These are phyloP conservation scores for Lachancea waltii DNA, from an alignment of 805 yeast species.

Conservation along the genomic window DNA sequence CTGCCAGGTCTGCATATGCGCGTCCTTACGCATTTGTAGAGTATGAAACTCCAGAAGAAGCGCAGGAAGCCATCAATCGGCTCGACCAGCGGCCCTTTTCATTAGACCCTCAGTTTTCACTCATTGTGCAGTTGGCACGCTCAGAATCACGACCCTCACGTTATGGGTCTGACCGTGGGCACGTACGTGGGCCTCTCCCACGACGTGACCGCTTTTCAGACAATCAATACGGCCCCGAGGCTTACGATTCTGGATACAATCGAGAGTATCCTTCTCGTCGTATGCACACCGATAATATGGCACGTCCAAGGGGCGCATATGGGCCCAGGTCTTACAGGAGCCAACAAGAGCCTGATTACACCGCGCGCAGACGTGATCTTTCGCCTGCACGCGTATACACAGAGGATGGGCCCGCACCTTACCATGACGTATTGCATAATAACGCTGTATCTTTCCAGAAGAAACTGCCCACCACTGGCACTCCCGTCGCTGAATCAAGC, in stretches of 20 bases:
- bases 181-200: conserved; percentile 2
- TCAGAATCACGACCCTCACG: conserved; percentile 45
- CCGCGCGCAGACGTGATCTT: conserved; percentile 5
- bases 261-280: conserved; percentile 1
- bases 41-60: conserved; percentile 44
- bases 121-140: conserved; percentile 50
- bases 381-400: conserved; percentile 7
- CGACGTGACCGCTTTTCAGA: background rate
- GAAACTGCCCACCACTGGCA: background rate
- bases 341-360: conserved; percentile 3
- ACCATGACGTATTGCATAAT: conserved; percentile 7
- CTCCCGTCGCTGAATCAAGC: too few species aligned
- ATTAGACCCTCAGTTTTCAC: conserved; percentile 35
- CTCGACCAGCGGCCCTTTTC: conserved; percentile 42
- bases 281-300: conserved; percentile 1
- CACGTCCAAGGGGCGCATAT: conserved; percentile 2
- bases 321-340: conserved; percentile 7
- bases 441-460: conserved; percentile 5
- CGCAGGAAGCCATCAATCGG: conserved; percentile 46
- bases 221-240: conserved; percentile 1
- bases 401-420: conserved; percentile 9
- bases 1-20: conserved; percentile 53
- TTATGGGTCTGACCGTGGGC: conserved; percentile 5
- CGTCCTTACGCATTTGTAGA: conserved; percentile 61
- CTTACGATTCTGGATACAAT: conserved; percentile 1